phyloP scores from a whole-genome alignment of 768 basidiomycete genomes.

The Terana coerulea region DNA sequence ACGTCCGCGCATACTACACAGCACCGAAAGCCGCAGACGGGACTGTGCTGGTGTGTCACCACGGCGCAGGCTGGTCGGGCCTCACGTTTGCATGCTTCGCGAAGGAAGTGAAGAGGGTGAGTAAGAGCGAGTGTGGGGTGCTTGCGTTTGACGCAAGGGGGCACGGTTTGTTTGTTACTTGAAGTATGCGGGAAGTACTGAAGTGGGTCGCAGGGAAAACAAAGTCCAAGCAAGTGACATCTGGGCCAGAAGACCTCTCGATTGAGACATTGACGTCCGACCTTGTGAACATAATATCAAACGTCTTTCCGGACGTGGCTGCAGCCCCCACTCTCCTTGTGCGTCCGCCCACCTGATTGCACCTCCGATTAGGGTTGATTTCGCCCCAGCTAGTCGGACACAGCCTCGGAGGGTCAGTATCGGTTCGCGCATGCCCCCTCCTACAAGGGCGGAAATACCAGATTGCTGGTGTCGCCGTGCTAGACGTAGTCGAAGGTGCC shows the following conservation, averaged over 20 bases:
- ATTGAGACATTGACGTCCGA: conserved; percentile 72
- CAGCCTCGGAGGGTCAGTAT: conserved; percentile 94
- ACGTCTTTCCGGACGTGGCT: conserved; percentile 63
- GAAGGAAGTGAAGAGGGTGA: conserved; percentile 61
- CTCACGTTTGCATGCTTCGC: conserved; percentile 89
- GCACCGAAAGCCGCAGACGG: conserved; percentile 51
- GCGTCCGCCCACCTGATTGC: conserved; percentile 18
- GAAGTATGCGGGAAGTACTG: not conserved
- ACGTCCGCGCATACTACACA: conserved; percentile 82
- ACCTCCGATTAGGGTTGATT: not conserved
- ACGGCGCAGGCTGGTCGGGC: conserved; percentile 91
- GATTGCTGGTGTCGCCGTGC: conserved; percentile 72
- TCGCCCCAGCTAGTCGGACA: conserved; percentile 76
- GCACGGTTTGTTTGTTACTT: conserved; percentile 58
- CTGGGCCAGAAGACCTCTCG: conserved; percentile 53
- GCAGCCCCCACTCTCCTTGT: conserved; percentile 75
- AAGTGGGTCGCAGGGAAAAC: conserved; percentile 58
- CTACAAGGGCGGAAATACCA: conserved; percentile 67
- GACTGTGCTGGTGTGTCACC: conserved; percentile 87
- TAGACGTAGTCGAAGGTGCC: conserved; percentile 88
- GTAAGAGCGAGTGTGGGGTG: conserved; percentile 74
- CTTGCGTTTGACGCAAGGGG: conserved; percentile 79
- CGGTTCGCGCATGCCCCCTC: conserved; percentile 63
- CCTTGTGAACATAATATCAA: conserved; percentile 62
- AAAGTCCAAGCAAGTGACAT: conserved; percentile 31